phyloP scores from a whole-genome alignment of 179 eudicot species.

The Corrigiola litoralis region DNA sequence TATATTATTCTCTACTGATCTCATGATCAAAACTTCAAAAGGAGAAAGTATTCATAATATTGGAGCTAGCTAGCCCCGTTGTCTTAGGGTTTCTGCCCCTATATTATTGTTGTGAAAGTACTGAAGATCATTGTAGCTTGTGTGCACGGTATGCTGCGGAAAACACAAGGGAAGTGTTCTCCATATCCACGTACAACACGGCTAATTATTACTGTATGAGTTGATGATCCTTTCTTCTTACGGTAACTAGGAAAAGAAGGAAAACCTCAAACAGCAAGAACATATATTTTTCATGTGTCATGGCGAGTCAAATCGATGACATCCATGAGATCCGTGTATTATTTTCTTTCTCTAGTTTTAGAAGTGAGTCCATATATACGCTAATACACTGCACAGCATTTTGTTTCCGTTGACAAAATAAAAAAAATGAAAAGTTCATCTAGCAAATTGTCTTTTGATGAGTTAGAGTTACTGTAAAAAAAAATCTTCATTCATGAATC shows the following conservation, averaged over 20 bases:
- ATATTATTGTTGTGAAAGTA: not conserved
- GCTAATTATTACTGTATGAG: not conserved
- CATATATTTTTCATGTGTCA: not conserved
- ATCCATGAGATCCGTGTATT: too few relatives aligned
- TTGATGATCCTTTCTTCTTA: not conserved
- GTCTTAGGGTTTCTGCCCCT: constrained; percentile 8
- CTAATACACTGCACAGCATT: too few relatives aligned
- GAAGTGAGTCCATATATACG: too few relatives aligned
- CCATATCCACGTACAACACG: not conserved
- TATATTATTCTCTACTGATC: not conserved
- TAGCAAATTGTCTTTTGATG: too few relatives aligned
- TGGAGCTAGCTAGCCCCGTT: constrained; percentile 1
- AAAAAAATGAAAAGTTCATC: too few relatives aligned
- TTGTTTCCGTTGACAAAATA: too few relatives aligned
- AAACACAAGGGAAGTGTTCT: constrained; percentile 1
- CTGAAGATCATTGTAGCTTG: not conserved
- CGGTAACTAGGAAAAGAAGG: not conserved
- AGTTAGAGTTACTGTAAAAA: too few relatives aligned
- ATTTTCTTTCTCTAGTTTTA: too few relatives aligned
- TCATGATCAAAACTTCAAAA: not conserved
- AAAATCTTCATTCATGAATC: too few relatives aligned
- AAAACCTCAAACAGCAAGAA: not conserved
- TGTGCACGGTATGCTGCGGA: not conserved
- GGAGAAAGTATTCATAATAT: not conserved
- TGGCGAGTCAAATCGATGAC: too few relatives aligned